These are phyloP conservation scores for Dactylellina parvicollis DNA, from an alignment of 2,329 filamentous ascomycete genomes.

Conservation along the genomic window DNA sequence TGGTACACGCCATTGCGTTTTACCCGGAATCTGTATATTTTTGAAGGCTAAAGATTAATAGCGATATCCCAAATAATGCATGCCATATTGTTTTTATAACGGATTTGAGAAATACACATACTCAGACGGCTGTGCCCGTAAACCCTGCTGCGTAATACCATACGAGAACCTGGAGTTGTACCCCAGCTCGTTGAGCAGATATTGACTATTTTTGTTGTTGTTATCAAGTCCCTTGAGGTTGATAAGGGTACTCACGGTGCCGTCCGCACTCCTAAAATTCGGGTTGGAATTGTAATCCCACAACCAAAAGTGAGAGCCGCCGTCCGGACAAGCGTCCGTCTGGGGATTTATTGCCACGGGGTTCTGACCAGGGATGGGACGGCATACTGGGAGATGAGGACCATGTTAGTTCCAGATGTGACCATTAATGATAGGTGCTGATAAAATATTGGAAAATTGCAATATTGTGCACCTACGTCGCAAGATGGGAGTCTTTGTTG, in stretches of 20 bases:
- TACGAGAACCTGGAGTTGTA: conserved; percentile 35
- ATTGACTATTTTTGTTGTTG: background rate
- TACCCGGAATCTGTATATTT: conserved; percentile 25
- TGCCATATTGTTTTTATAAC: background rate
- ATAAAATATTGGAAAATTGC: too few relatives aligned
- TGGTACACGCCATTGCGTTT: conserved; percentile 27
- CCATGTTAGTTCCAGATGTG: background rate
- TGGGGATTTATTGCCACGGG: conserved; percentile 14
- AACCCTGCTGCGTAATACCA: conserved; percentile 24
- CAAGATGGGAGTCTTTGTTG: background rate
- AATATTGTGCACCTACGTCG: conserved; percentile 13
- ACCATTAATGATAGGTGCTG: too few relatives aligned
- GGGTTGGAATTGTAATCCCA: conserved; percentile 34
- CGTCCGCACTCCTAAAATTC: background rate
- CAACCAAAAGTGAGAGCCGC: conserved; percentile 24
- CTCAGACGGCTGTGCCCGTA: conserved; percentile 25
- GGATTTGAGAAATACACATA: background rate
- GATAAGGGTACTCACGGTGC: conserved; percentile 1
- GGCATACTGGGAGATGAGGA: conserved; percentile 29
- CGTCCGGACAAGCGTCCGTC: conserved; percentile 2
- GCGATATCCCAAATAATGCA: background rate
- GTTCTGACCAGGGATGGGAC: conserved; percentile 1
- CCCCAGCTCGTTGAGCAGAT: conserved; percentile 13
- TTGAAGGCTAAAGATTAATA: background rate
- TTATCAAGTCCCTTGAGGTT: conserved; percentile 13